Base-by-base conservation (phyloP, 805 yeast species). In the Saturnispora ahearnii region DNA sequence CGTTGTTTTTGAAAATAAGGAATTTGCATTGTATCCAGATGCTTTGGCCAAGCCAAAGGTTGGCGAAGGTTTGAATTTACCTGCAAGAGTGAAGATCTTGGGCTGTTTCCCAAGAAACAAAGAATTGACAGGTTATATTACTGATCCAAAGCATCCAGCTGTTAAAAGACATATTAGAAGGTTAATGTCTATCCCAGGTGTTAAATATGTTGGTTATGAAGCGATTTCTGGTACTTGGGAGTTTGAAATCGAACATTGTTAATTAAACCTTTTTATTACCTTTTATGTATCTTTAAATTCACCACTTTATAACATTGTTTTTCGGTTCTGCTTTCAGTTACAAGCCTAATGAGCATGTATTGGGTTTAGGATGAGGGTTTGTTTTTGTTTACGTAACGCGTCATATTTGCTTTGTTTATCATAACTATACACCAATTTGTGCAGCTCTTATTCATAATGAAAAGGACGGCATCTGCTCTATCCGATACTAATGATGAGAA, bases 51-150 rank as follows among this genome's bases (percentile, higher is more conserved):
- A 74, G 56, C 95, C 96, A 10, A 66, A 70, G 41, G 60, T 64
- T 29, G 96, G 96, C 5, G 86, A 86, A 58, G 98, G 96, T 0
- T 73, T 93, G 53, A 91, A 91, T 61, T 73, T 86, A 31, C 82
- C 84, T 5, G 85, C 86, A 7, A 75, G 76, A 53, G 78, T 89
- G 41, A 79, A 91, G 2, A 66, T 89, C 47, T 87, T 84, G 57
- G 82, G 84, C 12, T 86, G 96, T 62, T 90, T 77, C 66, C 96
- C 97, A 22, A 65, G 77, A n/a, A 73, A 82, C 45, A 83, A 78
- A 59, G 84, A 82, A 53, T 83, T 85, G 21, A 78, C 81, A 56
- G 72, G 80, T 60, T 83, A 86, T 5, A 78, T 93, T 51, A 80
- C 79, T 50, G 96, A 91, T 62, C 82, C 87, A 3, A 78, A 80